Percentiles rank a stretch among this genome's conserved stretches.
Conservation (phyloP, 2,329 filamentous ascomycete genomes). For the Beauveria sp. region DNA sequence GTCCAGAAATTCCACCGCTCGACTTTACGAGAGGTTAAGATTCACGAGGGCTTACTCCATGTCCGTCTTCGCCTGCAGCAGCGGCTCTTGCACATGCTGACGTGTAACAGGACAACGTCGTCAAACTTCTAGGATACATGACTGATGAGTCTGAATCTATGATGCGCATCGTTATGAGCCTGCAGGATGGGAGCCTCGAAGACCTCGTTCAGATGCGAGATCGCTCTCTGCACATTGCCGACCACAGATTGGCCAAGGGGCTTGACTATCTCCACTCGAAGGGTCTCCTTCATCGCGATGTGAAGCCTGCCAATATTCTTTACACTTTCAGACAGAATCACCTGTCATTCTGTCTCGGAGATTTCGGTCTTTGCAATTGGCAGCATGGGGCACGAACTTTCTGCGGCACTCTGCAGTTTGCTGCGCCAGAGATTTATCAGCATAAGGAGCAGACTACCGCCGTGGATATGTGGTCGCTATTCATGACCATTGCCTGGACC, state of each 20-base stretch:
- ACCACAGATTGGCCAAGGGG: neutral
- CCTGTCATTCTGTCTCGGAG: neutral
- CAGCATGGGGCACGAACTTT: neutral
- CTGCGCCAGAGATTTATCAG: neutral
- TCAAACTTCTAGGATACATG: no score
- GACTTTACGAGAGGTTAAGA: no score
- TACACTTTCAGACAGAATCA: neutral
- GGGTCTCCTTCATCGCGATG: neutral
- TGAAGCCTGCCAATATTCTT: neutral
- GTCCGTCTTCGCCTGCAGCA: no score
- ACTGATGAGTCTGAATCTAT: no score
- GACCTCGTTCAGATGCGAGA: no score
- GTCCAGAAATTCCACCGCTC: no score
- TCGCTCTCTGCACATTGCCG: no score
- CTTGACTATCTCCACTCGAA: neutral
- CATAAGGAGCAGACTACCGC: neutral
- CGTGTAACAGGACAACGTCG: no score
- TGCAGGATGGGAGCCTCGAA: no score
- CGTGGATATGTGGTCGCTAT: neutral
- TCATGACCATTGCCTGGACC: neutral
- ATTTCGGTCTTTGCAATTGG: neutral
- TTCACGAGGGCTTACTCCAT: no score
- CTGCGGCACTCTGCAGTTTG: neutral
- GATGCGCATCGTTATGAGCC: no score
- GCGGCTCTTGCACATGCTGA: no score